Evolutionary conservation across 192 early-diverging fungal species (phyloP).

Genomic region (Haplosporangium gracile): DNA sequence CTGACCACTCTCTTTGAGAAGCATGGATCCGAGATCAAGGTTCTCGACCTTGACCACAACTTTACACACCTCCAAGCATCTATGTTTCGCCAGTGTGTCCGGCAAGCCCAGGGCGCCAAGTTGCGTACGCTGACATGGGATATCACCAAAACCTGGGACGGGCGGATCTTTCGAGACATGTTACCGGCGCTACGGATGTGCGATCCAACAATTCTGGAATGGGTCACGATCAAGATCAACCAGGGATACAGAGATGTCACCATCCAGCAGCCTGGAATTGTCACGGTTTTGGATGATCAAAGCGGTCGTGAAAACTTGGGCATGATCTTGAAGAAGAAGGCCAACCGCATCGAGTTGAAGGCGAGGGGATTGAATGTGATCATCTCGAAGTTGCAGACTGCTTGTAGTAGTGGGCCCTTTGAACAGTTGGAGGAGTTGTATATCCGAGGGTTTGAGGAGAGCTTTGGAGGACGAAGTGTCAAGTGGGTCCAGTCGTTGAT

Average conservation of each 20-base stretch:
- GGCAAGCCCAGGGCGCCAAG: background rate
- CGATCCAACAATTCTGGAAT: background rate
- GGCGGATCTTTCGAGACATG: background rate
- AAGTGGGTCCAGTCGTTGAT: background rate
- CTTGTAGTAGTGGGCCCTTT: background rate
- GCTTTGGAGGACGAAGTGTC: background rate
- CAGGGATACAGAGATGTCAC: background rate
- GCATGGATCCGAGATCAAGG: background rate
- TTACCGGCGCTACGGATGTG: background rate
- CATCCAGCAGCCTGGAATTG: background rate
- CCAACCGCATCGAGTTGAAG: background rate
- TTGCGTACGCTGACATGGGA: background rate
- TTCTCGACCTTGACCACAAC: background rate
- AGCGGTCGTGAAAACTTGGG: background rate
- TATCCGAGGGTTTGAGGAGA: background rate
- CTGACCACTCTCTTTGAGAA: background rate
- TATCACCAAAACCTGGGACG: conserved; percentile 8
- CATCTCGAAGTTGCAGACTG: background rate
- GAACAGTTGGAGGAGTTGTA: background rate
- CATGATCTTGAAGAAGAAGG: background rate
- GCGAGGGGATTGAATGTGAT: background rate
- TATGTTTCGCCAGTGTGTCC: background rate
- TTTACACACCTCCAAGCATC: background rate
- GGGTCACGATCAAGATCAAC: background rate
- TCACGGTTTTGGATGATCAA: background rate